These are phyloP conservation scores for Boletus rubescentipes DNA, from an alignment of 768 basidiomycete species.

Conservation along the genomic window DNA sequence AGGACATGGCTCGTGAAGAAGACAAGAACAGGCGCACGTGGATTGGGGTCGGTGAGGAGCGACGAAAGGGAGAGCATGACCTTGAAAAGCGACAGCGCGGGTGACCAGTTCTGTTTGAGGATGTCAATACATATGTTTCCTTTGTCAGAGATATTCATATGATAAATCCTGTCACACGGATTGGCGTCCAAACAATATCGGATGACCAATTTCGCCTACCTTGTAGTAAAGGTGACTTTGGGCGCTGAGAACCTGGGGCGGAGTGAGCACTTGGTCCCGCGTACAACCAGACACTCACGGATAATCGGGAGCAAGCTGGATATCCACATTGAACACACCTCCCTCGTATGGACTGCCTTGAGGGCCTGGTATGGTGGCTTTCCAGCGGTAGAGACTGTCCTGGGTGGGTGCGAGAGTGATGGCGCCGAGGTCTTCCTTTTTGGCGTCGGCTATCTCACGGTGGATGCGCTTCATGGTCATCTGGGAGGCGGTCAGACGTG, in stretches of 20 bases:
- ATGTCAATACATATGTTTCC: conserved; percentile 87
- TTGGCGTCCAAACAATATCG: neutral
- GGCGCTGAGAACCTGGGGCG: conserved; percentile 71
- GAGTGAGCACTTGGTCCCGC: conserved; percentile 2
- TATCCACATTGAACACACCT: conserved; percentile 68
- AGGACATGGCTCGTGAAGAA: neutral
- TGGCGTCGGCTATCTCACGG: conserved; percentile 75
- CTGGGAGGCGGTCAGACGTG: conserved; percentile 27
- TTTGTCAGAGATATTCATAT: conserved; percentile 84
- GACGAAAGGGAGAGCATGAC: conserved; percentile 92
- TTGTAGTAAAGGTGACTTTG: conserved; percentile 69
- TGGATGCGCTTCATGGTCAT: conserved; percentile 81
- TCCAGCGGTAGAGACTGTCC: conserved; percentile 71
- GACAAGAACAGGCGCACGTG: conserved; percentile 51
- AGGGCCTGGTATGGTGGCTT: conserved; percentile 76
- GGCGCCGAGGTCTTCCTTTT: conserved; percentile 78
- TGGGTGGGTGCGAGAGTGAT: conserved; percentile 68
- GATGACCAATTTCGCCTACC: conserved; percentile 40
- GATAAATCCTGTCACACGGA: conserved; percentile 63
- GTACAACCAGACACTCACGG: conserved; percentile 46
- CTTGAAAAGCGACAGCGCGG: conserved; percentile 91
- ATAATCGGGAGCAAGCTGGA: conserved; percentile 69
- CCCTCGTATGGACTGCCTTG: conserved; percentile 82
- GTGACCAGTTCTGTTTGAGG: conserved; percentile 92
- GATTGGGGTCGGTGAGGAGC: conserved; percentile 91